Base-by-base conservation (phyloP, 2,329 filamentous ascomycete genomes). In the Talaromyces amestolkiae region DNA sequence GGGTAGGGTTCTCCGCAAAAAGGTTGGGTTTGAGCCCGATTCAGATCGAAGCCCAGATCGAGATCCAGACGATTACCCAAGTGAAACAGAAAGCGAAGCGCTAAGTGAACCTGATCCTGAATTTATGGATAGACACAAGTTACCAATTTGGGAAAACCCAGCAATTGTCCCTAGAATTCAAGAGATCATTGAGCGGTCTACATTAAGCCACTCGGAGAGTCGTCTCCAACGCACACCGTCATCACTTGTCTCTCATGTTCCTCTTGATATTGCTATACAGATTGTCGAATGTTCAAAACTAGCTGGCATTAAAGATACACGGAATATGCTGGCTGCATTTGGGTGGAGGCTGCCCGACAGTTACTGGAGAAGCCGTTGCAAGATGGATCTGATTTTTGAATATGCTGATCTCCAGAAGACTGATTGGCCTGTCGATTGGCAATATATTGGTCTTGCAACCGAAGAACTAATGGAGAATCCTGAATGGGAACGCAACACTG, bases 381-480 rank as follows among this genome's bases (percentile, higher is more conserved):
- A 56, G 9, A 67, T 54, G 59, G 63, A 67, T 47, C 22, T 67
- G 41, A 65, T 67, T 41, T 65, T 67, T 62, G 65, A 67, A 65
- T 67, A 65, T 58, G 62, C 41, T 31, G 65, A 67, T 65, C 65
- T 65, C 9, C 31, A 59, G 5, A 61, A 65, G 11, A 45, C 49
- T 3, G 45, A 63, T 22, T n/a, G 24, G 41, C 39, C 39, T 9
- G 66, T 67, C 22, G 64, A 67, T 37, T 67, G 63, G 66, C 66
- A 67, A 56, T 17, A 66, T 37, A 61, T 67, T 51, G 63, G 51
- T 35, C 66, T 67, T 22, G 49, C 49, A 59, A 63, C 64, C 35
- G 41, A 66, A 56, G 60, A 56, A 58, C 11, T 67, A 24, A 47
- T 66, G 54, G 58, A 61, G 61, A 61, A 64, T 58, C 58, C 53